Base-by-base conservation (phyloP, 176 grass and related monocot genomes). In the Musa itinerans region DNA sequence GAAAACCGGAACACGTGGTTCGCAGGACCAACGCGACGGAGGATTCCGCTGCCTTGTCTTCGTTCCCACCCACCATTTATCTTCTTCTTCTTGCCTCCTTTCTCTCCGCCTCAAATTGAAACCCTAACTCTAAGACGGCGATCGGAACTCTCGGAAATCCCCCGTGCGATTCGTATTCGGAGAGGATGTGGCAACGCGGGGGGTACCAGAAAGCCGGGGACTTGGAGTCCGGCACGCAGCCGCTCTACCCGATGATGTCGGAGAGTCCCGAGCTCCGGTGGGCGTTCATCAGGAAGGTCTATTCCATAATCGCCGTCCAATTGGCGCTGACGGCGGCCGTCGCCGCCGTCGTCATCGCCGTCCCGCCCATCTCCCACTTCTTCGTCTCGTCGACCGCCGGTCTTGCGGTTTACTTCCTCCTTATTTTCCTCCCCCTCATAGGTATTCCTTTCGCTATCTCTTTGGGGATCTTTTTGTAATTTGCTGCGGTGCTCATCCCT, bases 231-330 rank as follows among this genome's bases (percentile, higher is more conserved):
- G 57, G 81, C 23, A 16, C 80, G 17, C 68, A 79, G 56, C 72
- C 17, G 71, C 69, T 92, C 10, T 96, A 92, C 85, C 89, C 92
- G 17, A 85, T 80, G 81, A 90, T 90, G 89, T 54, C 71, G 72
- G 93, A 90, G 89, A 88, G 83, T 65, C 81, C 81, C 2, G 89
- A 92, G 57, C 54, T 92, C 67, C 76, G 89, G 22, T 96, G 92
- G 92, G 89, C 87, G 24, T 91, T 96, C 79, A 90, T 96, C 81
- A 78, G 89, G 43, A 96, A 96, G 85, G 87, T 92, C 75, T 96
- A 92, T 78, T 10, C 59, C 82, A 96, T 96, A 64, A 74, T 96
- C 68, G 76, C 89, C 15, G 7, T 88, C 24, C 92, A 96, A 82
- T 73, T 96, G 10, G 53, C 69, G 65, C 78, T 96, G 74, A 92